Evolutionary conservation across 2,329 filamentous ascomycete genomes (phyloP).

Genomic region (Thermochaetoides dissita): DNA sequence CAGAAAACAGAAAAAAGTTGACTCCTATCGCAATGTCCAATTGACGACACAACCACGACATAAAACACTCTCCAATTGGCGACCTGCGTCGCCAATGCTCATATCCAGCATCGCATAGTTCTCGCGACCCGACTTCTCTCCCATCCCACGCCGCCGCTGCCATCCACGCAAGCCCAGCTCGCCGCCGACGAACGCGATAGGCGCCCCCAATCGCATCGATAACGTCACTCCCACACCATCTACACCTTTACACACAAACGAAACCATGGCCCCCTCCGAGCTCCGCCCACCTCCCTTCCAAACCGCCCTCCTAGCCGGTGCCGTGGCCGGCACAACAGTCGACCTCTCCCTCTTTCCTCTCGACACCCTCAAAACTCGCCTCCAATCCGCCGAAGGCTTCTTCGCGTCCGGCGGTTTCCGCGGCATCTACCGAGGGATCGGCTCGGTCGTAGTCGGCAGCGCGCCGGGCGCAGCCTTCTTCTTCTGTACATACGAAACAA

Average conservation of each 20-base stretch:
- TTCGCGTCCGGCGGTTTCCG: conserved; percentile 73
- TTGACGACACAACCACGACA: too few relatives aligned
- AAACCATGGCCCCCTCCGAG: conserved; percentile 4
- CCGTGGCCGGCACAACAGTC: conserved; percentile 84
- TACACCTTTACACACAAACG: not conserved
- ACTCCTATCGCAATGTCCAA: too few relatives aligned
- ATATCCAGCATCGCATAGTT: too few relatives aligned
- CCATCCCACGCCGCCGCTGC: too few relatives aligned
- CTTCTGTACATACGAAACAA: conserved; percentile 84
- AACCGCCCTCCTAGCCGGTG: conserved; percentile 62
- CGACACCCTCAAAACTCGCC: conserved; percentile 95
- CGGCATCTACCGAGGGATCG: conserved; percentile 86
- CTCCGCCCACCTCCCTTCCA: conserved; percentile 32
- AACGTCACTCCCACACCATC: not conserved
- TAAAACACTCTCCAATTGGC: too few relatives aligned
- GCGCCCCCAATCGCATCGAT: too few relatives aligned
- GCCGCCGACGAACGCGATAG: too few relatives aligned
- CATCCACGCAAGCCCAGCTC: too few relatives aligned
- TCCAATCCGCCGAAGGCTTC: conserved; percentile 71
- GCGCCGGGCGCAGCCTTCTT: conserved; percentile 92
- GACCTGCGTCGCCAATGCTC: too few relatives aligned
- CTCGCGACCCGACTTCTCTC: too few relatives aligned
- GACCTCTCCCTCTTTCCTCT: conserved; percentile 95
- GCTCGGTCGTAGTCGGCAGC: conserved; percentile 76
- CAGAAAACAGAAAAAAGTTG: not conserved